Conservation (phyloP, 75 land plant genomes). For the Picea sitchensis region DNA sequence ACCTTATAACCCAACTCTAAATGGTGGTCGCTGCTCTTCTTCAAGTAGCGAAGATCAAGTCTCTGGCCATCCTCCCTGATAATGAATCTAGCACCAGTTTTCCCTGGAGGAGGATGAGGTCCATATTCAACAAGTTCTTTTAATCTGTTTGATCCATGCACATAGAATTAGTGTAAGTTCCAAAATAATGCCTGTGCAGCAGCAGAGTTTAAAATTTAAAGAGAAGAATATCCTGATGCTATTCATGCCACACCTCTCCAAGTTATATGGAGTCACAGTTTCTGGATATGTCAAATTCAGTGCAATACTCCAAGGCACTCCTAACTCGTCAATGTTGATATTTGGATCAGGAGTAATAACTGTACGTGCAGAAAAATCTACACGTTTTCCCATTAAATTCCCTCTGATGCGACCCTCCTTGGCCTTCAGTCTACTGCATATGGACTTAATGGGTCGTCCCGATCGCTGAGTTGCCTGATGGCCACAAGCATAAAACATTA, state of each 20-base stretch:
- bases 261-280: slow-evolving; percentile 97
- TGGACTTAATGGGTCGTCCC: slow-evolving; percentile 93
- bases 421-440: slow-evolving; percentile 95
- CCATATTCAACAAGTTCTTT: slow-evolving; percentile 98
- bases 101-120: slow-evolving; percentile 99
- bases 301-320: slow-evolving; percentile 99
- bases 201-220: background rate
- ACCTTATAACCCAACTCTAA: slow-evolving; percentile 83
- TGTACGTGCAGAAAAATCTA: slow-evolving; percentile 98
- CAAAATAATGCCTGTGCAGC: background rate
- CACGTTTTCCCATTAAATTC: slow-evolving; percentile 99
- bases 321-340: slow-evolving; percentile 95
- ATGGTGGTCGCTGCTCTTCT: slow-evolving; percentile 88
- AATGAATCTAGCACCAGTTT: slow-evolving; percentile 92
- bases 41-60: slow-evolving; percentile 88
- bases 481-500: background rate
- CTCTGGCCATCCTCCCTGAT: slow-evolving; percentile 98
- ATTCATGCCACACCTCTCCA: slow-evolving; percentile 75
- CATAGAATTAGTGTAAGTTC: background rate
- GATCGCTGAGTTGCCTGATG: slow-evolving; percentile 93
- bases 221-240: background rate
- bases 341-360: slow-evolving; percentile 99
- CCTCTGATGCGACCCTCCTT: slow-evolving; percentile 99
- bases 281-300: slow-evolving; percentile 96
- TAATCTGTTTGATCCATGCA: slow-evolving; percentile 36